Evolutionary conservation across 1,139 yeast genomes (phyloP).

Genomic region (Meyerozyma elateridarum): DNA sequence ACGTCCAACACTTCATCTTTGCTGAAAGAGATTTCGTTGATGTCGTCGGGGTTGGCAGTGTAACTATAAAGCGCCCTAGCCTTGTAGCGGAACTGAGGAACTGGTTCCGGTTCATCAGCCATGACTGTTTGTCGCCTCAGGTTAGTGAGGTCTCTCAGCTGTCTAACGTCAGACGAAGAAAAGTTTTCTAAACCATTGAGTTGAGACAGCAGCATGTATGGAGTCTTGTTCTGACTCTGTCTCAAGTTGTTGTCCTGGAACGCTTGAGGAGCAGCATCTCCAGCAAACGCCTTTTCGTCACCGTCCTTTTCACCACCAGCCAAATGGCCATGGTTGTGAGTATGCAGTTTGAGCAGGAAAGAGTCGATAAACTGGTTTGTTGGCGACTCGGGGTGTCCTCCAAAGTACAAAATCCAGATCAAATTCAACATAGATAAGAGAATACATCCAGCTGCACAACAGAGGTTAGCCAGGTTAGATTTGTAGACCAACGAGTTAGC

Average conservation of each 20-base stretch:
- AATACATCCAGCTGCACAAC: conserved; percentile 92
- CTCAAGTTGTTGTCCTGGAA: conserved; percentile 35
- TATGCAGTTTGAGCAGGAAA: conserved; percentile 38
- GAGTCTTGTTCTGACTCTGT: conserved; percentile 34
- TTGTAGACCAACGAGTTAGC: conserved; percentile 75
- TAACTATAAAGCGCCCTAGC: conserved; percentile 87
- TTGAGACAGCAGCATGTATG: conserved; percentile 53
- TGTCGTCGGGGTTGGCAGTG: conserved; percentile 91
- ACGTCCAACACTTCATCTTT: conserved; percentile 90
- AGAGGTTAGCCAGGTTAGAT: conserved; percentile 59
- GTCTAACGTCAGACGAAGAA: conserved; percentile 34
- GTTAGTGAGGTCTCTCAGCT: conserved; percentile 31
- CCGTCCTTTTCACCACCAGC: conserved; percentile 14
- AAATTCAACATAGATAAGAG: conserved; percentile 74
- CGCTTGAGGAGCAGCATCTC: conserved; percentile 8
- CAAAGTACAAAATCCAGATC: conserved; percentile 83
- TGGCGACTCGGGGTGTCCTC: conserved; percentile 75
- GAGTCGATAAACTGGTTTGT: conserved; percentile 83
- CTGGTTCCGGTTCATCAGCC: conserved; percentile 5
- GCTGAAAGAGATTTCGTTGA: conserved; percentile 83
- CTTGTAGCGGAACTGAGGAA: conserved; percentile 64
- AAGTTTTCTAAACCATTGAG: conserved; percentile 58
- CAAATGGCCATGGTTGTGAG: conserved; percentile 27
- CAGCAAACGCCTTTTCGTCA: conserved; percentile 26
- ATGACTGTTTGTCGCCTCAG: conserved; percentile 26